Conservation (phyloP, 1,139 yeast species). For the Yamadazyma kanchanaburiensis region DNA sequence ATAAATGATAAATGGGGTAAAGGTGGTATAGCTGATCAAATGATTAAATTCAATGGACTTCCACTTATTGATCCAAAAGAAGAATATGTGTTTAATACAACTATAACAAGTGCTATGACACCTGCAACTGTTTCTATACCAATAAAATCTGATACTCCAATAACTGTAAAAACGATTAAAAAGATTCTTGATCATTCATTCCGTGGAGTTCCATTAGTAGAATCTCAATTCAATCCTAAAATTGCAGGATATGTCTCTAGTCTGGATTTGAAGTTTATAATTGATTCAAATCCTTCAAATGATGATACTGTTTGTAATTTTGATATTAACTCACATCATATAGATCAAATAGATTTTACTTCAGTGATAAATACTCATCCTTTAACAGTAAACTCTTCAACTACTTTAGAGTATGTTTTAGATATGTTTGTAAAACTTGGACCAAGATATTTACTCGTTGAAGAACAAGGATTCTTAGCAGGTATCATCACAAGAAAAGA, state of each 20-base stretch:
- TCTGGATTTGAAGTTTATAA: constrained; percentile 25
- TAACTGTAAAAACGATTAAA: constrained; percentile 35
- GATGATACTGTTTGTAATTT: constrained; percentile 21
- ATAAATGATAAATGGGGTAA: constrained; percentile 74
- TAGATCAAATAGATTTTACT: constrained; percentile 29
- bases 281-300: constrained; percentile 15
- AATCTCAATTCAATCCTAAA: constrained; percentile 27
- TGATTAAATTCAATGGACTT: constrained; percentile 83
- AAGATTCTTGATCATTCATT: constrained; percentile 38
- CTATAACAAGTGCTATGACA: constrained; percentile 68
- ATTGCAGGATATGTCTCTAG: constrained; percentile 36
- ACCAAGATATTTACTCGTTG: constrained; percentile 71
- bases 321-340: constrained; percentile 8
- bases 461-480: constrained; percentile 47
- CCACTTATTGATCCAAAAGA: constrained; percentile 81
- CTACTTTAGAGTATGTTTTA: constrained; percentile 60
- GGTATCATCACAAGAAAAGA: constrained; percentile 72
- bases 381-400: constrained; percentile 50
- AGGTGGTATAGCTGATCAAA: constrained; percentile 92
- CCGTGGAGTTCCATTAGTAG: constrained; percentile 57
- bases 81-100: constrained; percentile 53
- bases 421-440: constrained; percentile 78
- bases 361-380: constrained; percentile 59
- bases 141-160: constrained; percentile 20
- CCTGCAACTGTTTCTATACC: constrained; percentile 49